Conservation (phyloP, 2,329 filamentous ascomycete species). For the Amesomyces nigricolor region DNA sequence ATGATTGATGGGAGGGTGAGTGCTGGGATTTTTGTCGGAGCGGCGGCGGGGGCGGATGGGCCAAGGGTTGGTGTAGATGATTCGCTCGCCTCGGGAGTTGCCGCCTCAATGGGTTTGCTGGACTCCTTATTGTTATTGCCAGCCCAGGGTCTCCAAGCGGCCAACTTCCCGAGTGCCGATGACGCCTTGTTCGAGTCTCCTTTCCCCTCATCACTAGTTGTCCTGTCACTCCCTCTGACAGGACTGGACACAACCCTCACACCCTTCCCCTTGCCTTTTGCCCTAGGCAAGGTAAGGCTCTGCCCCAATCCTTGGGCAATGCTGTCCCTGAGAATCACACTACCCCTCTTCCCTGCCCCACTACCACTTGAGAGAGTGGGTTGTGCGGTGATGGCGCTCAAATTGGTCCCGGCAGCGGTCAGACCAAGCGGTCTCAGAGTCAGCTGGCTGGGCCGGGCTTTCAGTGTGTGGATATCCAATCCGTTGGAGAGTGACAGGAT, state of each 20-base stretch:
- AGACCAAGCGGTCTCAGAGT: slow-evolving; percentile 50
- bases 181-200: slow-evolving; percentile 11
- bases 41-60: not conserved
- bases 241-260: slow-evolving; percentile 19
- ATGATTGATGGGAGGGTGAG: slow-evolving; percentile 10
- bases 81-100: slow-evolving; percentile 17
- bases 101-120: not conserved
- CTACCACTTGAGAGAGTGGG: slow-evolving; percentile 46
- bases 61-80: slow-evolving; percentile 10
- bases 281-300: slow-evolving; percentile 20
- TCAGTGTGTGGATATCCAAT: slow-evolving; percentile 82
- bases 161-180: slow-evolving; percentile 28
- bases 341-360: slow-evolving; percentile 43
- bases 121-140: slow-evolving; percentile 17
- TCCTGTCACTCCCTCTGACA: not conserved
- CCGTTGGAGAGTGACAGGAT: slow-evolving; percentile 82
- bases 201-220: not conserved
- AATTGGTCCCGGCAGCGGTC: slow-evolving; percentile 49
- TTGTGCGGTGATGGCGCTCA: slow-evolving; percentile 54
- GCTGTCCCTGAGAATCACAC: slow-evolving; percentile 53
- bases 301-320: slow-evolving; percentile 31
- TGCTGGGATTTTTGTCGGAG: slow-evolving; percentile 8
- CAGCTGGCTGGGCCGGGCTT: slow-evolving; percentile 69
- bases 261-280: slow-evolving; percentile 21
- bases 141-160: slow-evolving; percentile 41